A percentile compares a stretch with the other conserved stretches of the same genome.
Conservation (phyloP, 208 protist species). For the Wallacemonas sp. region DNA sequence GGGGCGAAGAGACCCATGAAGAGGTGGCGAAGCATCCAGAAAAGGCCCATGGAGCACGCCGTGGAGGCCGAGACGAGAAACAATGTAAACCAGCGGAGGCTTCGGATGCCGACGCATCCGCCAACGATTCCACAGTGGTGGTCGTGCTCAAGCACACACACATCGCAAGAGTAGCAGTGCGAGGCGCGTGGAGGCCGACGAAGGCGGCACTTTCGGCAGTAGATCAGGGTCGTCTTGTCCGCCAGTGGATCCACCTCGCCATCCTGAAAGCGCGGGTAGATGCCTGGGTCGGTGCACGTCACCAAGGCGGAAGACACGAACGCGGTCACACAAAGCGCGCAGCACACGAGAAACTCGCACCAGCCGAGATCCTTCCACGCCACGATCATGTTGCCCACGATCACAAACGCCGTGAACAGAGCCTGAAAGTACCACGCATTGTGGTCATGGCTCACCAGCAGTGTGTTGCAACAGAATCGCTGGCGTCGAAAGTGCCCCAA, state of each 20-base stretch:
- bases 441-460: constrained; percentile 6
- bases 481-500: neutral
- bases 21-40: constrained; percentile 37
- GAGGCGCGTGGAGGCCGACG: constrained; percentile 55
- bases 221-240: constrained; percentile 23
- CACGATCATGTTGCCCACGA: constrained; percentile 30
- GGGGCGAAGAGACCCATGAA: constrained; percentile 10
- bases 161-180: constrained; percentile 81
- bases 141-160: constrained; percentile 84
- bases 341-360: constrained; percentile 21
- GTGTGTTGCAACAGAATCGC: neutral
- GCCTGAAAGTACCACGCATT: constrained; percentile 15
- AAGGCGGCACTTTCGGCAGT: constrained; percentile 63
- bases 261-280: constrained; percentile 45
- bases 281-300: constrained; percentile 49
- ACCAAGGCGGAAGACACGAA: constrained; percentile 38
- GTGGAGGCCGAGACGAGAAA: constrained; percentile 48
- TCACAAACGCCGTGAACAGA: constrained; percentile 23
- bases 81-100: constrained; percentile 73
- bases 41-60: constrained; percentile 36
- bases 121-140: constrained; percentile 83
- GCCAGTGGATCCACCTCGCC: constrained; percentile 29
- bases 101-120: constrained; percentile 75
- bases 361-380: constrained; percentile 29
- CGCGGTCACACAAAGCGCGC: constrained; percentile 20